Percentiles rank a stretch among this genome's conserved stretches.
phyloP scores from a whole-genome alignment of 2,329 filamentous ascomycete genomes.

The Blastomyces emzantsi region DNA sequence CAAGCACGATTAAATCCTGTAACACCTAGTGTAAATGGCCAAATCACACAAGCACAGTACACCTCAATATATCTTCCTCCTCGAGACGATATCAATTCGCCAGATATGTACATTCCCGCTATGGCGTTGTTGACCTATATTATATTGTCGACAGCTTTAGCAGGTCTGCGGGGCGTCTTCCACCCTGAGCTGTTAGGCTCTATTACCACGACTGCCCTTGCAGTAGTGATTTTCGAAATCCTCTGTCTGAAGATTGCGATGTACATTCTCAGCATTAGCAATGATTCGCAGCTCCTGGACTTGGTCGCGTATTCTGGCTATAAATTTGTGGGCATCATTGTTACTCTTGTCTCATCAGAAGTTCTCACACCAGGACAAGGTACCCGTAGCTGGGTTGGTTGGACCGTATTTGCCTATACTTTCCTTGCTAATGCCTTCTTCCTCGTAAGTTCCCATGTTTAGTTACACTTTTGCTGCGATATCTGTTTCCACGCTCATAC shows the following conservation, averaged over 20 bases:
- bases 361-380: constrained; percentile 68
- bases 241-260: constrained; percentile 83
- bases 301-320: constrained; percentile 95
- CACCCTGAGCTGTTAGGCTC: constrained; percentile 87
- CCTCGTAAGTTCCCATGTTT: constrained; percentile 53
- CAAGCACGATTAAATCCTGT: constrained; percentile 49
- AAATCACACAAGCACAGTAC: constrained; percentile 50
- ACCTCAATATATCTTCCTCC: constrained; percentile 67
- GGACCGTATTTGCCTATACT: constrained; percentile 82
- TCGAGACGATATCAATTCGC: constrained; percentile 91
- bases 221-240: constrained; percentile 80
- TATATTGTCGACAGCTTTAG: constrained; percentile 80
- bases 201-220: constrained; percentile 74
- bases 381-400: constrained; percentile 80
- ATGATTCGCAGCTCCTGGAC: constrained; percentile 86
- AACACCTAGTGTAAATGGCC: constrained; percentile 44
- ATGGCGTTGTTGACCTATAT: constrained; percentile 99
- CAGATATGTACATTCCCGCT: constrained; percentile 98
- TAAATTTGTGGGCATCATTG: constrained; percentile 96
- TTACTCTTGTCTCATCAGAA: constrained; percentile 72
- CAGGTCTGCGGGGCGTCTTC: constrained; percentile 82
- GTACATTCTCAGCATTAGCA: constrained; percentile 88
- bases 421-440: constrained; percentile 94
- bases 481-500: constrained; percentile 7
- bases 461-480: neutral